phyloP scores from a whole-genome alignment of 495 filamentous ascomycete species.

The Hypoxylon crocopeplum region DNA sequence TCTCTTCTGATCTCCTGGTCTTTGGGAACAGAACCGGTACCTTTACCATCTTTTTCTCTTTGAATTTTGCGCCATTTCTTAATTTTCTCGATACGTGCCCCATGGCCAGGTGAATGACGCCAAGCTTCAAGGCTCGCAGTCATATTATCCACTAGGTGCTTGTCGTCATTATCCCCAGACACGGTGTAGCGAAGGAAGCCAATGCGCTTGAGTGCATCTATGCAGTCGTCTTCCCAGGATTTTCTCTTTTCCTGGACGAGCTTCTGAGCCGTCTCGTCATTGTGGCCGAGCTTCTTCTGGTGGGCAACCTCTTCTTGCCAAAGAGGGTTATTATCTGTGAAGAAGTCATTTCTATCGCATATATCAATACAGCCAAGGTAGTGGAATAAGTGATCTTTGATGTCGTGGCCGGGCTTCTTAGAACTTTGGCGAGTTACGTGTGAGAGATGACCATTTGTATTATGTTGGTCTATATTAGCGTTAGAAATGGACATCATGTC shows the following conservation, averaged over 20 bases:
- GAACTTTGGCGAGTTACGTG: slow-evolving; percentile 11
- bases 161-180: slow-evolving; percentile 2
- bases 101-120: no score
- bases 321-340: slow-evolving; percentile 7
- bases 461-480: not conserved
- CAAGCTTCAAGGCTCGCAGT: not conserved
- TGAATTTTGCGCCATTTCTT: no score
- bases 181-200: slow-evolving; percentile 29
- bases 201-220: slow-evolving; percentile 28
- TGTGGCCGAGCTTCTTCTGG: slow-evolving; percentile 1
- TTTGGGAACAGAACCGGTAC: not conserved
- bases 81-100: no score
- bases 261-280: not conserved
- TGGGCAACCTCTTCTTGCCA: slow-evolving; percentile 29
- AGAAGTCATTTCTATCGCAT: slow-evolving; percentile 28
- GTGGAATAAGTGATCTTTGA: slow-evolving; percentile 42
- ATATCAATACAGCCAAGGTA: slow-evolving; percentile 46
- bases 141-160: slow-evolving; percentile 4
- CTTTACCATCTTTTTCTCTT: not conserved
- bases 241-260: slow-evolving; percentile 26
- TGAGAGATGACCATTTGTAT: not conserved
- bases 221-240: slow-evolving; percentile 24
- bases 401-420: slow-evolving; percentile 21
- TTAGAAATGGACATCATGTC: not conserved
- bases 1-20: not conserved